Conservation (phyloP, 441 rosid genomes). For the Aleurites moluccanus region DNA sequence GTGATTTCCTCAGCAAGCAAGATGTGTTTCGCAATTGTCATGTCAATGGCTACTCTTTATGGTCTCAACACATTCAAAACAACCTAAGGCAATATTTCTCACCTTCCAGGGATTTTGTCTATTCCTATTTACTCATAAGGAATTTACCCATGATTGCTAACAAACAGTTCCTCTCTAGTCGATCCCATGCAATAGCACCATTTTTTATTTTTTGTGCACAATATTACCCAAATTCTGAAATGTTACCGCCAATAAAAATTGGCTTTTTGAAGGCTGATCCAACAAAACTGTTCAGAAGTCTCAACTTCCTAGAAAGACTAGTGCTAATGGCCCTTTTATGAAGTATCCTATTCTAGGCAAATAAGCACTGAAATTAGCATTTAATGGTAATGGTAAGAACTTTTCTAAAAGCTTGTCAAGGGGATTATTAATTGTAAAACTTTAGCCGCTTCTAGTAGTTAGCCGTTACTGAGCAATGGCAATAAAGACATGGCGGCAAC, state of each 20-base stretch:
- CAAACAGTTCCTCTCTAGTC: not conserved
- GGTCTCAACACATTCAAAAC: constrained; percentile 8
- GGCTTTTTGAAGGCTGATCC: not conserved
- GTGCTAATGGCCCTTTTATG: not conserved
- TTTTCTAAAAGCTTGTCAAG: not conserved
- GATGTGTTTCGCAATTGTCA: not conserved
- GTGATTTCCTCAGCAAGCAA: not conserved
- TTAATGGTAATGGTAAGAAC: not conserved
- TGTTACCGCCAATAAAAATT: not conserved
- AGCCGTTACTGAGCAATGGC: not conserved
- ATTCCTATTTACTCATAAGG: not conserved
- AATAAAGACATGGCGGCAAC: not conserved
- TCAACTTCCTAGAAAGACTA: not conserved
- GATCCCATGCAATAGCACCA: too few species aligned
- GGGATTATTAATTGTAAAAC: not conserved
- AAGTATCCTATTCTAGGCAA: not conserved
- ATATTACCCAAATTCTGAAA: not conserved
- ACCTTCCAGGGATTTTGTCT: not conserved
- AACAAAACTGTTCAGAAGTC: not conserved
- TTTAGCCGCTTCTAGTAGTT: not conserved
- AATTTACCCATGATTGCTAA: not conserved
- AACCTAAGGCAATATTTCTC: not conserved
- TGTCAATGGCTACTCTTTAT: not conserved
- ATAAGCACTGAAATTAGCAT: not conserved
- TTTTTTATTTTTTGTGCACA: too few species aligned